Evolutionary conservation across 441 rosid species (phyloP).

Genomic region (Flueggea neowawraea): DNA sequence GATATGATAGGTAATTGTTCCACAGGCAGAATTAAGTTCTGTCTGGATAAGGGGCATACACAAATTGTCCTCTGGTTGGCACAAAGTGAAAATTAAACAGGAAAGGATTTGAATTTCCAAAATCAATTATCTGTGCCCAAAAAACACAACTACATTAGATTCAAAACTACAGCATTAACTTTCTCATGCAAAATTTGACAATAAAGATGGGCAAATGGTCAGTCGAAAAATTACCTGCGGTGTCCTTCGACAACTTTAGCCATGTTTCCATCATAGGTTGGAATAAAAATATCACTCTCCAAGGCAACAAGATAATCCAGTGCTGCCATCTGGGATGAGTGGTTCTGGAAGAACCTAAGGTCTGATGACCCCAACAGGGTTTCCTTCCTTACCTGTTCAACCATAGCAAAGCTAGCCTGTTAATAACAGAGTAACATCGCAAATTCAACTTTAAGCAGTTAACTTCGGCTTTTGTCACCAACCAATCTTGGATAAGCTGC

Average conservation of each 20-base stretch:
- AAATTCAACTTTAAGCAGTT: background rate
- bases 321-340: conserved; percentile 97
- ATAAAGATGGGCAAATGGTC: background rate
- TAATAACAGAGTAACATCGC: conserved; percentile 2
- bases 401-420: conserved; percentile 9
- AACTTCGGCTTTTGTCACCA: conserved; percentile 24
- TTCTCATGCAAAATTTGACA: background rate
- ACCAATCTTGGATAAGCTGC: conserved; percentile 76
- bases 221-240: conserved; percentile 54
- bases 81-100: conserved; percentile 13
- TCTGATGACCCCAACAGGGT: conserved; percentile 73
- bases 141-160: conserved; percentile 9
- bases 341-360: conserved; percentile 79
- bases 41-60: conserved; percentile 13
- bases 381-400: conserved; percentile 82
- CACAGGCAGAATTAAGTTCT: conserved; percentile 10
- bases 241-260: conserved; percentile 98
- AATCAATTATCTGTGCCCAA: conserved; percentile 17
- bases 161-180: background rate
- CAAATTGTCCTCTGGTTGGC: conserved; percentile 6
- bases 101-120: conserved; percentile 11
- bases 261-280: conserved; percentile 96
- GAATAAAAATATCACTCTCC: conserved; percentile 91
- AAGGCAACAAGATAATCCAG: conserved; percentile 86
- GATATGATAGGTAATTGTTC: background rate